phyloP scores from a whole-genome alignment of 768 basidiomycete species.

The Amanita pallidorosea region DNA sequence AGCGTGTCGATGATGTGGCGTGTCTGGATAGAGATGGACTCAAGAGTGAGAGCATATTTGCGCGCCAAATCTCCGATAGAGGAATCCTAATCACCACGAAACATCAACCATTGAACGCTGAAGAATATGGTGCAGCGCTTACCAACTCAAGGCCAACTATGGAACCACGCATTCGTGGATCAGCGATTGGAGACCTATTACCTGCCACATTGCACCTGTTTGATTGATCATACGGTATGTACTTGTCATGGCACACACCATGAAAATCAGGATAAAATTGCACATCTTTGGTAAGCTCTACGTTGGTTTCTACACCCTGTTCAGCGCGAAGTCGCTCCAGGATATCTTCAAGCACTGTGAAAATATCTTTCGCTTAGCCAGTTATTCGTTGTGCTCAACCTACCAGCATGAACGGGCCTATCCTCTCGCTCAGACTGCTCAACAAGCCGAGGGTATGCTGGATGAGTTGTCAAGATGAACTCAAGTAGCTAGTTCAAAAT shows the following conservation, averaged over 20 bases:
- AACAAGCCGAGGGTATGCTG: constrained; percentile 65
- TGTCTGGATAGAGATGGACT: constrained; percentile 91
- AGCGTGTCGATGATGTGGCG: constrained; percentile 88
- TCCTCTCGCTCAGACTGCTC: constrained; percentile 48
- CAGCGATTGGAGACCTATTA: constrained; percentile 93
- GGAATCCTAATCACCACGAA: constrained; percentile 37
- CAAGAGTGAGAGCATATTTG: constrained; percentile 84
- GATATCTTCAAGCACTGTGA: constrained; percentile 57
- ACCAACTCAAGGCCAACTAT: constrained; percentile 80
- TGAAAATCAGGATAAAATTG: constrained; percentile 96
- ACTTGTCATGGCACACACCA: constrained; percentile 32
- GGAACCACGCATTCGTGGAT: constrained; percentile 90
- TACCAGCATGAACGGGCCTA: constrained; percentile 50
- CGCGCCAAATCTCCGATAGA: constrained; percentile 74
- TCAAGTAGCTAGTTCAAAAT: constrained; percentile 64
- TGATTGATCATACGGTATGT: background rate
- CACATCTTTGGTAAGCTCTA: constrained; percentile 81
- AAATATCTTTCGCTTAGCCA: background rate
- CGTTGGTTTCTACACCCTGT: constrained; percentile 44
- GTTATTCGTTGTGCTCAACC: constrained; percentile 6
- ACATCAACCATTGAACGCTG: background rate
- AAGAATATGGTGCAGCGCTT: constrained; percentile 9
- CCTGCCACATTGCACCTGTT: constrained; percentile 32
- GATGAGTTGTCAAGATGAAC: constrained; percentile 88
- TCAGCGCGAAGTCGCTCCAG: constrained; percentile 59